Conservation (phyloP, 2,329 filamentous ascomycete species). For the Fusarium sp. region DNA sequence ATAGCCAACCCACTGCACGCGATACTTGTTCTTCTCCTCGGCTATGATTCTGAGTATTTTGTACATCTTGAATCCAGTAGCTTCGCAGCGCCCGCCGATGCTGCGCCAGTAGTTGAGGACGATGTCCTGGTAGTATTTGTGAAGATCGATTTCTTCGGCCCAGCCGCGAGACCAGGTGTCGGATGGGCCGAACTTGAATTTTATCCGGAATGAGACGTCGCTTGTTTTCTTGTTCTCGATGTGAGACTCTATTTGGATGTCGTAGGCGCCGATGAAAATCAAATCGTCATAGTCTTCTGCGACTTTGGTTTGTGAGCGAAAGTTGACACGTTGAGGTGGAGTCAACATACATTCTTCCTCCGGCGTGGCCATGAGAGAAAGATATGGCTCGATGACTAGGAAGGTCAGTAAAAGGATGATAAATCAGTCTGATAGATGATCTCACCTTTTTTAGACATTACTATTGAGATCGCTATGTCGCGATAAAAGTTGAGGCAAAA, state of each 20-base stretch:
- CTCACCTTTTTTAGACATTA: background rate
- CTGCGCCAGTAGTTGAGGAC: conserved; percentile 4
- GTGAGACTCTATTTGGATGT: background rate
- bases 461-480: background rate
- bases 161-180: background rate
- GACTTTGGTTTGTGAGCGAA: background rate
- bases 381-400: background rate
- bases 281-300: conserved; percentile 3
- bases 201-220: background rate
- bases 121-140: background rate
- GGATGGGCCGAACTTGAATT: background rate
- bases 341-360: background rate
- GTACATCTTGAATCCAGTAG: background rate
- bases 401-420: background rate
- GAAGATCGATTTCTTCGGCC: conserved; percentile 3
- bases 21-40: background rate
- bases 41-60: conserved; percentile 2
- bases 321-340: background rate
- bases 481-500: background rate
- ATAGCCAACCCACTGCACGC: conserved; percentile 14
- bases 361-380: background rate
- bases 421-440: rapidly evolving
- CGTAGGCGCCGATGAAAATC: background rate
- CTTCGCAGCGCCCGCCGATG: conserved; percentile 4
- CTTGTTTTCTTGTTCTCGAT: background rate